phyloP scores from a whole-genome alignment of 192 early-diverging fungal species.

The Rhizoclosmatium globosum region DNA sequence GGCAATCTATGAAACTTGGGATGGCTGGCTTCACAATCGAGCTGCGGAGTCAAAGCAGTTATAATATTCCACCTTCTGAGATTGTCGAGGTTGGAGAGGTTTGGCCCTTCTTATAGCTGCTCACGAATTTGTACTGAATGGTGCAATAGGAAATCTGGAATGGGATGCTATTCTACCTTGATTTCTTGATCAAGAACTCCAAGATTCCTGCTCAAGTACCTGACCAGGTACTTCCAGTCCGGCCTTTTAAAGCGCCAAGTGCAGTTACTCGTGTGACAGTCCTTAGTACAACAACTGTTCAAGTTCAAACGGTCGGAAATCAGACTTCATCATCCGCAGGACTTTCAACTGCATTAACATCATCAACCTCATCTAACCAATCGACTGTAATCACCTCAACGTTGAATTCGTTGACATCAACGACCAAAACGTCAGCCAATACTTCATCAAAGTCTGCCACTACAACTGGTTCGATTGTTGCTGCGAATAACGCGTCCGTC shows the following conservation, averaged over 20 bases:
- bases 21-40: conserved; percentile 44
- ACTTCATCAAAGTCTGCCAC: no score
- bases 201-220: conserved; percentile 14
- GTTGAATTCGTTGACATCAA: no score
- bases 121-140: background rate
- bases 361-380: background rate
- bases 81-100: conserved; percentile 44
- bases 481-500: no score
- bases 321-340: background rate
- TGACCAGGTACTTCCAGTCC: background rate
- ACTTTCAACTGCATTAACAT: background rate
- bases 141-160: conserved; percentile 1
- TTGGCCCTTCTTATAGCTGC: background rate
- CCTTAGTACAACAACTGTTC: background rate
- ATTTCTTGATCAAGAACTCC: background rate
- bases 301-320: background rate
- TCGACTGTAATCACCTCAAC: no score
- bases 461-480: no score
- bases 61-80: conserved; percentile 37
- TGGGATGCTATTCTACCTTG: conserved; percentile 13
- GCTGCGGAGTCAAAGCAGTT: conserved; percentile 31
- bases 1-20: conserved; percentile 22
- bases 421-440: no score
- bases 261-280: no score
- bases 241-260: background rate